phyloP scores from a whole-genome alignment of 805 yeast genomes.

The Barnettozyma salicaria region DNA sequence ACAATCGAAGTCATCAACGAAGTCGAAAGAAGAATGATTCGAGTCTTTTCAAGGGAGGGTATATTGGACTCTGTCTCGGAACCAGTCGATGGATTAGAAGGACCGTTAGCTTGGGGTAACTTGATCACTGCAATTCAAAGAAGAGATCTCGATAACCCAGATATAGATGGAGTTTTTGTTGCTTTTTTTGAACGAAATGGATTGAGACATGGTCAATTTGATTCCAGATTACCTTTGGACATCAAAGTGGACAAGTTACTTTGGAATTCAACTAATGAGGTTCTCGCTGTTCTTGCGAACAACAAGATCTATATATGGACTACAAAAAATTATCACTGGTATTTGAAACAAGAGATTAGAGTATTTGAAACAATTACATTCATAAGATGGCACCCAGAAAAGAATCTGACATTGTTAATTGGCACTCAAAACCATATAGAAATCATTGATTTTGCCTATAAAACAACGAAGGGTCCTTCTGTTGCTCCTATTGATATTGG shows the following conservation, averaged over 20 bases:
- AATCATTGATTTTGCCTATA: constrained; percentile 61
- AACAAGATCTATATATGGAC: constrained; percentile 84
- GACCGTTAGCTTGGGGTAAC: constrained; percentile 79
- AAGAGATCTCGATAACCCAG: constrained; percentile 36
- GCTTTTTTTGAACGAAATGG: constrained; percentile 93
- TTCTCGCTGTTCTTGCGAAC: constrained; percentile 59
- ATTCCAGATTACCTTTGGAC: constrained; percentile 51
- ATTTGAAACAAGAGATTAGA: constrained; percentile 72
- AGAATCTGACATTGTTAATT: constrained; percentile 67
- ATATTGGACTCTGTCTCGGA: constrained; percentile 76
- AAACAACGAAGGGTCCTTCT: constrained; percentile 63
- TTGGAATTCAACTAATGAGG: constrained; percentile 82
- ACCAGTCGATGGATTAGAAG: constrained; percentile 80
- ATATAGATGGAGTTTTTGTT: constrained; percentile 42
- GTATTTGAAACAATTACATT: constrained; percentile 29
- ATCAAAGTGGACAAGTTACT: constrained; percentile 45
- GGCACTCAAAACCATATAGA: constrained; percentile 50
- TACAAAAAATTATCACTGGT: constrained; percentile 92
- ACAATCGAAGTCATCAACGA: constrained; percentile 41
- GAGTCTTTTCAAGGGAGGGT: constrained; percentile 81
- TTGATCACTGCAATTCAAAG: constrained; percentile 79
- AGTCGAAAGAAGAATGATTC: constrained; percentile 61
- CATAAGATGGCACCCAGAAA: constrained; percentile 84
- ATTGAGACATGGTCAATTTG: constrained; percentile 80
- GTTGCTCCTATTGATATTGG: constrained; percentile 68